Percentiles rank a stretch among this genome's conserved stretches.
Evolutionary conservation across 768 basidiomycete species (phyloP).

Genomic region (Pisolithus marmoratus): DNA sequence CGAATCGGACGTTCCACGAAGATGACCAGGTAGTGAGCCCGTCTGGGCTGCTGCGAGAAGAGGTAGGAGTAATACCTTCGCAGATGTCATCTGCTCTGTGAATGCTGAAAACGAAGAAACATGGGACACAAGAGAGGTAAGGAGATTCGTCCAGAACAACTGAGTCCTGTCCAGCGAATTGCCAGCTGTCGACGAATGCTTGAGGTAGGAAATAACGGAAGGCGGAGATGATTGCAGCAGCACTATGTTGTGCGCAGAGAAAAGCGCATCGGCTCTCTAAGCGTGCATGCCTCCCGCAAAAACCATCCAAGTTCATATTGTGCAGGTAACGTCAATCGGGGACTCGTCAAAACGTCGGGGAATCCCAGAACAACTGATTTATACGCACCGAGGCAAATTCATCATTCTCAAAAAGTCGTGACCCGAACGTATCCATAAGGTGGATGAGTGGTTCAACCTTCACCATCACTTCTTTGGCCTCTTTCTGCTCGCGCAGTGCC

Average conservation of each 20-base stretch:
- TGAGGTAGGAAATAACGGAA: slow-evolving; percentile 49
- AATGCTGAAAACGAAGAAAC: slow-evolving; percentile 7
- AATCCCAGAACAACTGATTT: background rate
- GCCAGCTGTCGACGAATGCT: slow-evolving; percentile 8
- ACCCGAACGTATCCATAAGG: slow-evolving; percentile 48
- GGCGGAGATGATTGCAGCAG: slow-evolving; percentile 38
- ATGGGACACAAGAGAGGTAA: slow-evolving; percentile 35
- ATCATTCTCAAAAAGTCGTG: slow-evolving; percentile 41
- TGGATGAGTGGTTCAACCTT: slow-evolving; percentile 27
- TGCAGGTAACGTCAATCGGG: background rate
- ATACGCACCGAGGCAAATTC: slow-evolving; percentile 39
- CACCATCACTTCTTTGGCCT: background rate
- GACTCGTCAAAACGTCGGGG: background rate
- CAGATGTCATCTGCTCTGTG: background rate
- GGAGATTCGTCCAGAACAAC: slow-evolving; percentile 26
- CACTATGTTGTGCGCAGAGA: slow-evolving; percentile 31
- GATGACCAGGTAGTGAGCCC: slow-evolving; percentile 36
- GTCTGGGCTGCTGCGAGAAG: slow-evolving; percentile 39
- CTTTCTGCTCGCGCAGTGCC: slow-evolving; percentile 4
- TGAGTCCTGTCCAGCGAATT: slow-evolving; percentile 11
- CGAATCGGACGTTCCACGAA: slow-evolving; percentile 39
- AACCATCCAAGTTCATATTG: background rate
- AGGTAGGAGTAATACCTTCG: slow-evolving; percentile 25
- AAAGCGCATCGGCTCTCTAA: slow-evolving; percentile 45
- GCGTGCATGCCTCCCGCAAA: background rate